Evolutionary conservation across 2,329 filamentous ascomycete genomes (phyloP).

Genomic region (Colletotrichum theobromicola): DNA sequence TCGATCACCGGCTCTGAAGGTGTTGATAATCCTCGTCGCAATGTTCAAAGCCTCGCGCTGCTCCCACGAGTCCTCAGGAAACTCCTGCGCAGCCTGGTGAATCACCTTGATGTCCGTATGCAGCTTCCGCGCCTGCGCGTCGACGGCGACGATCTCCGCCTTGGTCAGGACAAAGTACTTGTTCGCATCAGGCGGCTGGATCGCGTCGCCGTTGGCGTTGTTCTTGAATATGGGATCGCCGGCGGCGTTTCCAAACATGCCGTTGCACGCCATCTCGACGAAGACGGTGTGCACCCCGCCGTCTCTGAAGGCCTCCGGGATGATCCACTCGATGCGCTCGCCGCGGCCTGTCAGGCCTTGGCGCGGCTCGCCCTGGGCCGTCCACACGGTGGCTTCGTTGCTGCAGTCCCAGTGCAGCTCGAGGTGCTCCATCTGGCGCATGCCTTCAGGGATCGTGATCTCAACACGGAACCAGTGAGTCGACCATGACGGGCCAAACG

Average conservation of each 20-base stretch:
- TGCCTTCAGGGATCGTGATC: constrained; percentile 60
- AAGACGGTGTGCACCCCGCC: constrained; percentile 68
- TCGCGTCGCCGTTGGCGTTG: constrained; percentile 59
- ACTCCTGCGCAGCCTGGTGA: constrained; percentile 67
- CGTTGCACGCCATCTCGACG: constrained; percentile 74
- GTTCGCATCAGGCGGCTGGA: constrained; percentile 66
- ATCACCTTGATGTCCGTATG: constrained; percentile 73
- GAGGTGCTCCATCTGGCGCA: constrained; percentile 60
- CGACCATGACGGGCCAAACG: constrained; percentile 73
- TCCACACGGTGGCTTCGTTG: constrained; percentile 71
- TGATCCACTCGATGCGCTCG: constrained; percentile 68
- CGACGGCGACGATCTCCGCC: constrained; percentile 68
- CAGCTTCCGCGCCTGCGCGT: constrained; percentile 63
- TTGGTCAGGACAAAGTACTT: constrained; percentile 60
- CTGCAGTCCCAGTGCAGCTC: constrained; percentile 76
- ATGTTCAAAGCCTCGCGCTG: constrained; percentile 66
- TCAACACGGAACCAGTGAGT: constrained; percentile 73
- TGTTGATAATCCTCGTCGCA: constrained; percentile 68
- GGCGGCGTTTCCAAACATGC: constrained; percentile 63
- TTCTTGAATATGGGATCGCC: constrained; percentile 25
- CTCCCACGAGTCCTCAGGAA: constrained; percentile 67
- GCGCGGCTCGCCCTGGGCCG: constrained; percentile 63
- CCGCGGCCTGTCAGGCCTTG: constrained; percentile 70
- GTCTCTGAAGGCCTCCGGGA: constrained; percentile 63
- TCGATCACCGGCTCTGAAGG: constrained; percentile 65